phyloP scores from a whole-genome alignment of 2,329 filamentous ascomycete genomes.

The Escovopsis sp. region DNA sequence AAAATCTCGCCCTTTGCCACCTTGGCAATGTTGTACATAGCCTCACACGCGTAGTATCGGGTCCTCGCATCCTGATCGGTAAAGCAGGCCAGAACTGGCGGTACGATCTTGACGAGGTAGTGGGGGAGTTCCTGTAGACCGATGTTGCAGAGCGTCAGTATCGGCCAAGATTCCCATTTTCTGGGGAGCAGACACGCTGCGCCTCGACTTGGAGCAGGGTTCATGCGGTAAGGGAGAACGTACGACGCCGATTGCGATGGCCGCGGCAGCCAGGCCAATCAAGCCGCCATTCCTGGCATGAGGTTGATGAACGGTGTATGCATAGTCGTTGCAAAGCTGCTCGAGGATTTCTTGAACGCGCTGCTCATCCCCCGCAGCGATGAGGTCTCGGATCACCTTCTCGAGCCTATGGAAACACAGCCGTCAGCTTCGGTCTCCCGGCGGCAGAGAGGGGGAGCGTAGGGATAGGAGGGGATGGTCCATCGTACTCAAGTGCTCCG shows the following conservation, averaged over 20 bases:
- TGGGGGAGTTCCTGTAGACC: constrained; percentile 69
- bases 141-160: constrained; percentile 34
- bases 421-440: neutral
- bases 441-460: no score
- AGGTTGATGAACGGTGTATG: constrained; percentile 91
- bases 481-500: constrained; percentile 79
- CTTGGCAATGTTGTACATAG: constrained; percentile 99
- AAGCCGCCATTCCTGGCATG: constrained; percentile 93
- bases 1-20: constrained; percentile 96
- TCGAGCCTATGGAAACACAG: constrained; percentile 51
- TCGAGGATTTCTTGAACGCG: constrained; percentile 79
- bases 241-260: constrained; percentile 86
- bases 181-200: no score
- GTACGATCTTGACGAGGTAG: constrained; percentile 87
- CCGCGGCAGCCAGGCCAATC: constrained; percentile 87
- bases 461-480: neutral
- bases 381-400: constrained; percentile 73
- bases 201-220: neutral
- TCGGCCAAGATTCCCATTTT: no score
- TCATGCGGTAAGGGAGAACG: constrained; percentile 22
- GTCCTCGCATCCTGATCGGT: constrained; percentile 95
- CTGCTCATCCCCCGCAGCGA: constrained; percentile 60
- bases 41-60: constrained; percentile 95
- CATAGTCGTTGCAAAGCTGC: constrained; percentile 94
- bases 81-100: constrained; percentile 93